Evolutionary conservation across 2,329 filamentous ascomycete genomes (phyloP).

Genomic region (Beauveria medogensis): DNA sequence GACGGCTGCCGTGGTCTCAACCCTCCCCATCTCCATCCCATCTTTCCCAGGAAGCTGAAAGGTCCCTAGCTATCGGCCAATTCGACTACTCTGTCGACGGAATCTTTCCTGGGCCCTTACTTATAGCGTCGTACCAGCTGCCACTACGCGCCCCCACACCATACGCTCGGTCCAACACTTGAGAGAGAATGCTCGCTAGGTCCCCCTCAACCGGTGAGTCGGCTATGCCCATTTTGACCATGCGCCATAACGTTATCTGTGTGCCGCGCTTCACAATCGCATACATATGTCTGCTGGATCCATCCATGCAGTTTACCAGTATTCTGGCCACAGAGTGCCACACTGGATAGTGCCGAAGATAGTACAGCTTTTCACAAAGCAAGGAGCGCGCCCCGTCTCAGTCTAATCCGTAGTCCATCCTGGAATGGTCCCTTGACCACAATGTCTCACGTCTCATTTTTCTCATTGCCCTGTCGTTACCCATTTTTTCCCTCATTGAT

Average conservation of each 20-base stretch:
- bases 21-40: neutral
- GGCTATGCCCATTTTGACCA: neutral
- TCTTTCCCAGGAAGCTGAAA: neutral
- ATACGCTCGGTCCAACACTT: neutral
- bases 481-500: neutral
- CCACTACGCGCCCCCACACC: neutral
- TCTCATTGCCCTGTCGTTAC: neutral
- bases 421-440: constrained; percentile 2
- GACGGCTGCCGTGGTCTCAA: neutral
- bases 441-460: constrained; percentile 6
- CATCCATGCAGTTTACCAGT: neutral
- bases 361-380: neutral
- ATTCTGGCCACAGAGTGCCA: neutral
- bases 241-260: neutral
- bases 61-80: neutral
- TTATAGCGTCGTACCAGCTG: no score
- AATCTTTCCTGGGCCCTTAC: neutral
- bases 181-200: neutral
- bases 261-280: neutral
- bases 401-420: neutral
- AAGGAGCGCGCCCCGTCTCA: neutral
- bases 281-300: neutral
- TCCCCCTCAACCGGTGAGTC: neutral
- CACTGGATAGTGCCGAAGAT: neutral
- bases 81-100: neutral